Evolutionary conservation across 2,329 filamentous ascomycete species (phyloP), one percentile per base, ranked within the genome.

Genomic region (Simplicillium aogashimaense): DNA sequence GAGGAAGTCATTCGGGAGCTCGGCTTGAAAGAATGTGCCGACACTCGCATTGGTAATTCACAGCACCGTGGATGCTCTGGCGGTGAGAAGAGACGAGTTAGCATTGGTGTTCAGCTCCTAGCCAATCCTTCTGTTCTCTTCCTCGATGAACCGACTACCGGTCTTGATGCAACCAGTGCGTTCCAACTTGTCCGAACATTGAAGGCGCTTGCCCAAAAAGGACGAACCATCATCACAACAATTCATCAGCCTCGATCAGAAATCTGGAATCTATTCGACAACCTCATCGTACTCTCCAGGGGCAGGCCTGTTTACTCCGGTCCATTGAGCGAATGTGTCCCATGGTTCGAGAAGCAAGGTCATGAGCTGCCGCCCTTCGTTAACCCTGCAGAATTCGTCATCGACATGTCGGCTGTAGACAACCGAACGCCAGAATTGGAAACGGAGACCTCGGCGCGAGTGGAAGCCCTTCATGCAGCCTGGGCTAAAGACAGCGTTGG

Each of bases 191-290:
- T 88, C 1, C 68, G 77, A 28, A 87, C 82, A 0, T 59, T 88
- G 8, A 86, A 86, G 52, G 66, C 63, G 7, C 65, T 89, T 2
- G 80, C 83, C 0, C 66, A 66, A 29, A 81, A 81, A 53, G 83
- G 82, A 1, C 66, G 83, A 17, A 88, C 82, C 0, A 69, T 88
- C 40, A 73, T 88, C 12, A 80, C 79, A 0, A 86, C 82, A 0
- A 84, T 89, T 29, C 84, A 89, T 54, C 81, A 86, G 46, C 84
- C 84, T 15, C 70, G 84, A 15, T 86, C 82, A 0, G 84, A 88
- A 54, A 88, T 89, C 12, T 89, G 83, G 83, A 72, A 76, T 28
- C 67, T 87, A 13, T 85, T 89, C 51, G 83, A 88, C 55, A 77
- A 78, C 43, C 66, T 88, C 7, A 66, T 87, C 9, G 67, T 89